phyloP scores from a whole-genome alignment of 768 basidiomycete genomes.

The Hydnum rufescens region DNA sequence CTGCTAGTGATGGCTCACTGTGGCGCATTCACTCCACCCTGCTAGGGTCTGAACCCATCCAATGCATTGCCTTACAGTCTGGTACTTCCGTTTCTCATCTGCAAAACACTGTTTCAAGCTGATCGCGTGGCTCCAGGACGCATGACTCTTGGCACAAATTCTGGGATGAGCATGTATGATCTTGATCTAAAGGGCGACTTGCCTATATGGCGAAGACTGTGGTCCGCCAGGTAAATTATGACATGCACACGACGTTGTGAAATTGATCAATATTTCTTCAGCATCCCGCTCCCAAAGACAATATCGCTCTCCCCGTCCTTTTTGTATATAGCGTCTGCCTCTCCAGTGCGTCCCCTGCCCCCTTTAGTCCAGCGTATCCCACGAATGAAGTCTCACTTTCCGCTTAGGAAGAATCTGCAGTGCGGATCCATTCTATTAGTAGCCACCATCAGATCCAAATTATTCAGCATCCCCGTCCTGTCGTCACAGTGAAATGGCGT shows the following conservation, averaged over 20 bases:
- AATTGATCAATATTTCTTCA: conserved; percentile 3
- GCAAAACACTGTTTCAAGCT: background rate
- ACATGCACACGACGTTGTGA: background rate
- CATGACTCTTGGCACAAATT: conserved; percentile 45
- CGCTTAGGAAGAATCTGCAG: conserved; percentile 23
- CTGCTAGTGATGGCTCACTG: conserved; percentile 35
- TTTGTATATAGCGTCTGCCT: conserved; percentile 48
- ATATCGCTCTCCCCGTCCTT: conserved; percentile 51
- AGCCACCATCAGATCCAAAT: conserved; percentile 46
- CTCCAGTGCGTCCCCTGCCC: conserved; percentile 26
- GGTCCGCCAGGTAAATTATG: conserved; percentile 36
- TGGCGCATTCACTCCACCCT: conserved; percentile 76
- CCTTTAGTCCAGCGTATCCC: background rate
- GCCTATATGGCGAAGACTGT: conserved; percentile 66
- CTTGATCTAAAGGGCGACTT: conserved; percentile 64
- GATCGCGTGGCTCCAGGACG: conserved; percentile 30
- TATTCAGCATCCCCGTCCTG: conserved; percentile 53
- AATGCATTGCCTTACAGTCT: conserved; percentile 50
- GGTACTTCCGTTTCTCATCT: conserved; percentile 25
- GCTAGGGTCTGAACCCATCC: conserved; percentile 38
- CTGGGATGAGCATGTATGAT: conserved; percentile 50
- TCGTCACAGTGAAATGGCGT: conserved; percentile 55
- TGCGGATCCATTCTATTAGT: conserved; percentile 53
- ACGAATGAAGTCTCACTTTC: conserved; percentile 5
- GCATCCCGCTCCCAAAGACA: conserved; percentile 11